Evolutionary conservation across 2,329 filamentous ascomycete genomes (phyloP).

Genomic region (Phialemoniopsis sp.): DNA sequence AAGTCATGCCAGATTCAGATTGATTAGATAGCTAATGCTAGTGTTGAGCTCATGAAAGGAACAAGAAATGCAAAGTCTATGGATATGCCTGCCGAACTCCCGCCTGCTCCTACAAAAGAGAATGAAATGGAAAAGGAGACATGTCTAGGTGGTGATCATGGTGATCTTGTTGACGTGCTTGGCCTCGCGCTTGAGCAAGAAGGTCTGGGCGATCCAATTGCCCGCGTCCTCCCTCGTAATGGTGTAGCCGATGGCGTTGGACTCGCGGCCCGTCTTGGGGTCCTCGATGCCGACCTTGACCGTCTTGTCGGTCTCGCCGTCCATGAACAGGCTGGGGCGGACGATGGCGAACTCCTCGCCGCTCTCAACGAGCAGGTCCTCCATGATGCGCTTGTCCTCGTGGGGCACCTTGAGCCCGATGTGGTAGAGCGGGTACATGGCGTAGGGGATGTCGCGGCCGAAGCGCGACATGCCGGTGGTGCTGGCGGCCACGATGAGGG

Average conservation of each 20-base stretch:
- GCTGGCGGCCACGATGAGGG: conserved; percentile 31
- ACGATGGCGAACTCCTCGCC: conserved; percentile 23
- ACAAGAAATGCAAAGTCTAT: no score
- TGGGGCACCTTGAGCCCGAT: conserved; percentile 30
- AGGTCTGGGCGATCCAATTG: conserved; percentile 32
- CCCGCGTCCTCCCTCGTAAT: conserved; percentile 36
- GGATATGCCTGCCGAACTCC: no score
- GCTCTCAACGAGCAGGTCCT: conserved; percentile 23
- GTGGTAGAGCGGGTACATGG: conserved; percentile 35
- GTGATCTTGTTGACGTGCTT: conserved; percentile 1
- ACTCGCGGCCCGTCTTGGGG: conserved; percentile 21
- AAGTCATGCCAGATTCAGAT: no score
- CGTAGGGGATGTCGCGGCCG: conserved; percentile 33
- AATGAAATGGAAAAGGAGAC: no score
- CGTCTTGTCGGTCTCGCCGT: conserved; percentile 5
- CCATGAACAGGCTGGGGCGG: conserved; percentile 22
- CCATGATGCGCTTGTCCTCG: conserved; percentile 40
- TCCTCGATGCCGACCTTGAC: conserved; percentile 19
- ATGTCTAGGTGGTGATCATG: conserved; percentile 2
- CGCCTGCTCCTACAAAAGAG: no score
- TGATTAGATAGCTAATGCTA: no score
- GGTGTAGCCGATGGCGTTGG: conserved; percentile 32
- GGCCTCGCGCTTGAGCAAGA: conserved; percentile 15
- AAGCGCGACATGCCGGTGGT: conserved; percentile 35
- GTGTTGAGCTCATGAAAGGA: no score